Conservation (phyloP, 495 filamentous ascomycete species). For the Talaromyces liani region DNA sequence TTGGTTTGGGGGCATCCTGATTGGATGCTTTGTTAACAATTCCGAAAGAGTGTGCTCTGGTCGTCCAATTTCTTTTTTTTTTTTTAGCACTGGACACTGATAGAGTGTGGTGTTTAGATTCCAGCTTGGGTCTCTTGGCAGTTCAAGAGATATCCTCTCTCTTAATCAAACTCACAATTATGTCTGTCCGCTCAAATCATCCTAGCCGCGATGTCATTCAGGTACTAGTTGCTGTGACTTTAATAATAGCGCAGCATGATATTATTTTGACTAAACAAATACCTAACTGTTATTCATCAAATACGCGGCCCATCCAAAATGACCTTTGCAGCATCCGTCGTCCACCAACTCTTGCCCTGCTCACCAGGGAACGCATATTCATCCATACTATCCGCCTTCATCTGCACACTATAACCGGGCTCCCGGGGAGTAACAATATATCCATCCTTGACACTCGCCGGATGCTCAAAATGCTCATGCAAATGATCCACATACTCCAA, state of each 20-base stretch:
- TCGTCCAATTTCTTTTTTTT: too few relatives aligned
- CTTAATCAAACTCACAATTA: too few relatives aligned
- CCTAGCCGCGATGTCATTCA: too few relatives aligned
- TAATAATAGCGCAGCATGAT: not conserved
- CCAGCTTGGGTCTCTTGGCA: too few relatives aligned
- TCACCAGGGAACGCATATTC: slow-evolving; percentile 66
- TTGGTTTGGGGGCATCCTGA: too few relatives aligned
- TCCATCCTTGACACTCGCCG: slow-evolving; percentile 70
- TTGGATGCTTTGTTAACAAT: too few relatives aligned
- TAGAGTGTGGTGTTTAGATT: too few relatives aligned
- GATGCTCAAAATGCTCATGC: slow-evolving; percentile 88
- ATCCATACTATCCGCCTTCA: slow-evolving; percentile 85
- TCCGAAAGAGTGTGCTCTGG: too few relatives aligned
- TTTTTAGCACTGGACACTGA: too few relatives aligned
- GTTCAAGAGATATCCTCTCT: too few relatives aligned
- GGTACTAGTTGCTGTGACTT: too few relatives aligned
- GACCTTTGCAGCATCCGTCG: slow-evolving; percentile 55
- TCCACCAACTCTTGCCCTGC: slow-evolving; percentile 78
- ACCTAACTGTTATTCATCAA: slow-evolving; percentile 3
- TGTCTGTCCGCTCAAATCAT: too few relatives aligned
- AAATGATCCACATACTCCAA: slow-evolving; percentile 91
- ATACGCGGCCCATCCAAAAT: slow-evolving; percentile 52
- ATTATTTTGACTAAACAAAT: not conserved
- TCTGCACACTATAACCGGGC: slow-evolving; percentile 85
- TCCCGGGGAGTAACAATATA: slow-evolving; percentile 81